These are phyloP conservation scores for Penicillium sclerotigenum DNA, from an alignment of 2,329 filamentous ascomycete genomes.

Conservation along the genomic window DNA sequence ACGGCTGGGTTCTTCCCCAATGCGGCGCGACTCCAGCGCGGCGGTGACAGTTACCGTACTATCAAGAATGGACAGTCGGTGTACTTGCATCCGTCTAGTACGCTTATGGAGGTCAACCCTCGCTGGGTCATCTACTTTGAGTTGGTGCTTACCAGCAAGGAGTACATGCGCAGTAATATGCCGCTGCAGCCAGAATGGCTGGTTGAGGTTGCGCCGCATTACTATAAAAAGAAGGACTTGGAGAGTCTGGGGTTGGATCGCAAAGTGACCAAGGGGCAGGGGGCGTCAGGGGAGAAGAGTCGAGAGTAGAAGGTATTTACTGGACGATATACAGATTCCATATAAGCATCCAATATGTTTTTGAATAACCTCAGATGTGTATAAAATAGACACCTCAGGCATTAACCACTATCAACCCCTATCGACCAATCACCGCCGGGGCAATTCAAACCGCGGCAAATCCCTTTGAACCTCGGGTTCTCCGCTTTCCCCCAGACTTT, in stretches of 20 bases:
- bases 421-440: conserved; percentile 15
- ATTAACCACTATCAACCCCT: too few relatives aligned
- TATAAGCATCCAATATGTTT: background rate
- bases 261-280: conserved; percentile 65
- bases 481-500: conserved; percentile 18
- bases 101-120: conserved; percentile 74
- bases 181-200: conserved; percentile 83
- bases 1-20: conserved; percentile 94
- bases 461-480: conserved; percentile 17
- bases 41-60: conserved; percentile 84
- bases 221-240: conserved; percentile 86
- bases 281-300: conserved; percentile 42
- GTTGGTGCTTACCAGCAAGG: conserved; percentile 88
- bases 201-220: conserved; percentile 86
- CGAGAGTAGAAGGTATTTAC: conserved; percentile 19
- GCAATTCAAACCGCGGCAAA: conserved; percentile 18
- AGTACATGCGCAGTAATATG: conserved; percentile 87
- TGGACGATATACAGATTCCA: background rate
- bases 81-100: conserved; percentile 85
- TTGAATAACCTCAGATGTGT: background rate
- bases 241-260: conserved; percentile 73
- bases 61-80: conserved; percentile 87
- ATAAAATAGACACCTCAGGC: background rate
- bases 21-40: conserved; percentile 75
- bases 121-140: conserved; percentile 86